Evolutionary conservation across 2,329 filamentous ascomycete genomes (phyloP), one percentile per base, ranked within the genome.

Genomic region (Monosporascus cannonballus): DNA sequence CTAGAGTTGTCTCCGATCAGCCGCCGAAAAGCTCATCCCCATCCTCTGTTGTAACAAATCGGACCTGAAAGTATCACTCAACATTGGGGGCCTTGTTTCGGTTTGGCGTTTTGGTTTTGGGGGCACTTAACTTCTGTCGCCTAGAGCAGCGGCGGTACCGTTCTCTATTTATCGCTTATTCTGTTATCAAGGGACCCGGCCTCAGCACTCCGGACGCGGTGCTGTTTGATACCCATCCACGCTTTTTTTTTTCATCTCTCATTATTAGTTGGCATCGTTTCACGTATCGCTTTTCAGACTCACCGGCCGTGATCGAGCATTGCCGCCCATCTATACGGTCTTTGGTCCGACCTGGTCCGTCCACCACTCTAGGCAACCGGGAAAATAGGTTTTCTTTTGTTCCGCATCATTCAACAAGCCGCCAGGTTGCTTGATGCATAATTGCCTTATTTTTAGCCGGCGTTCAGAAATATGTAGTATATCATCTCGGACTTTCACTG

Each of bases 1-100:
- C 61, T 24, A 58, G 63, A 48, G 63, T 59, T 48, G 65, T 60
- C 30, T 57, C 63, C 37, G 66, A 67, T 51, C 64, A 63, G 47
- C 52, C 60, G 44, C 41, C 61, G 7, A 64, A 64, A 50, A 59
- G 61, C 34, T 49, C 61, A 9, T 56, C 62, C 36, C 60, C 63
- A 53, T 60, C 64, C n/a, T 61, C 65, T 14, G 51, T 56, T 20
- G 60, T 65, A 52, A 56, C 59, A 37, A 65, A 59, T 61, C 61
- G 63, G 54, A 63, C n/a, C 42, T 46, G 25, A 27, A 7, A 24
- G 42, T 24, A 46, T 25, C 24, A 25, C 4, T n/a, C 22, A 46
- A 14, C 24, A 46, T 11, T 18, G 6, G 42, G 22, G 18, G 42
- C 9, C 14, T 11, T 25, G 22, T 27, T 46, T 27, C 7, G n/a